A percentile compares a stretch with the other conserved stretches of the same genome.
Conservation (phyloP, 2,329 filamentous ascomycete species). For the Eurotiales sp. region DNA sequence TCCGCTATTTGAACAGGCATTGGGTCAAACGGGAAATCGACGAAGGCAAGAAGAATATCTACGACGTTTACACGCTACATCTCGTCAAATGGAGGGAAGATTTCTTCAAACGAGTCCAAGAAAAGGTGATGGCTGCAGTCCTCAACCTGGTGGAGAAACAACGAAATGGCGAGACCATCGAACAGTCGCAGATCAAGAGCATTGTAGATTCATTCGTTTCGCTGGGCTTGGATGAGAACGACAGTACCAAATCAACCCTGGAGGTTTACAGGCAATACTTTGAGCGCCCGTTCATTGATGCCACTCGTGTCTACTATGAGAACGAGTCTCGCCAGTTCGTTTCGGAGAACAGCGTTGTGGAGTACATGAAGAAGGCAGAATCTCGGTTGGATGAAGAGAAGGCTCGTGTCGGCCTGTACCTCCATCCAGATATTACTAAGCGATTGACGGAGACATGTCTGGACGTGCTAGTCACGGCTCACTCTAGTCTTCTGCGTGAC, state of each 20-base stretch:
- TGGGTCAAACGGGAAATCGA: conserved; percentile 99
- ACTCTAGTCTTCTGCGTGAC: conserved; percentile 80
- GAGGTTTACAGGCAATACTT: conserved; percentile 93
- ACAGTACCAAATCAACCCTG: conserved; percentile 88
- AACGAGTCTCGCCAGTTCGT: conserved; percentile 92
- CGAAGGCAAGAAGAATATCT: conserved; percentile 96
- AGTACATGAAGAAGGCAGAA: conserved; percentile 99
- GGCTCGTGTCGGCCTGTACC: conserved; percentile 84
- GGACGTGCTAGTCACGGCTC: conserved; percentile 81
- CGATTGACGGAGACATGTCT: conserved; percentile 85
- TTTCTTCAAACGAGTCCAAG: conserved; percentile 78
- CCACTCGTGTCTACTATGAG: conserved; percentile 82
- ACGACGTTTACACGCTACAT: conserved; percentile 96
- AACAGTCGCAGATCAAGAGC: conserved; percentile 93
- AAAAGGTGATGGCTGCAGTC: conserved; percentile 91
- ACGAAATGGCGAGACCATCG: conserved; percentile 94
- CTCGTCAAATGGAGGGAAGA: conserved; percentile 93
- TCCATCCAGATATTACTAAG: conserved; percentile 83
- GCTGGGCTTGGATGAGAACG: conserved; percentile 86
- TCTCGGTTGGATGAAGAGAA: conserved; percentile 85
- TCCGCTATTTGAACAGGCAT: conserved; percentile 92
- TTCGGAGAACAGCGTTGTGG: conserved; percentile 93
- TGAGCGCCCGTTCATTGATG: conserved; percentile 83
- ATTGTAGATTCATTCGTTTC: conserved; percentile 97
- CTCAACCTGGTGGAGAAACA: conserved; percentile 95